Evolutionary conservation across 139 green algal genomes (phyloP), one percentile per base, ranked within the genome.

Genomic region (Ostreobium quekettii): DNA sequence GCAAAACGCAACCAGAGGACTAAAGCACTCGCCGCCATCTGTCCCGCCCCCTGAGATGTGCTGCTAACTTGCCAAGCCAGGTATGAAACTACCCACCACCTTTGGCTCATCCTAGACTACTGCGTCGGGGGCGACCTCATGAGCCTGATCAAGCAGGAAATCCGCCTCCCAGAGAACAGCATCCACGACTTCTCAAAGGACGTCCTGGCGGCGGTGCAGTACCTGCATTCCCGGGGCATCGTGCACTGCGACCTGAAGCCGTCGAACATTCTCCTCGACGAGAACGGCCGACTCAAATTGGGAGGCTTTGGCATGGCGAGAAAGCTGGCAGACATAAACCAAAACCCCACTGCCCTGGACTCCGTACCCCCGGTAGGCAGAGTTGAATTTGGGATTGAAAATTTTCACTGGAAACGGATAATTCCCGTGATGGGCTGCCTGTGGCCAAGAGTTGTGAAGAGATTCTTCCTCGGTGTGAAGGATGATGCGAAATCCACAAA

Each of bases 41-140:
- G 19, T 24, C 53, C 32, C 7, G 24, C 8, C 30, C 8, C n/a
- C n/a, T 35, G n/a, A n/a, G n/a, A n/a, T n/a, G n/a, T n/a, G n/a
- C n/a, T n/a, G n/a, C n/a, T n/a, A n/a, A n/a, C 6, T 70, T 11
- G 46, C 46, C 46, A 15, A 2, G 48, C 36, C 85, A 94, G 89
- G 89, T 97, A 96, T 67, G 92, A 97, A 83, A 97, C 91, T 15
- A 83, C 78, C 67, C 96, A 97, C 79, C 89, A 96, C 71, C 74
- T 97, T 38, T 98, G 93, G 93, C 84, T 97, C n/a, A 93, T 98
- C 37, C 78, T 97, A 60, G 93, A 98, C 79, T 98, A 95, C 77
- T 97, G 91, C 60, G 93, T 97, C 6, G 93, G 93, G 0, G 92
- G 93, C 0, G 87, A 95, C 76, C 80, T 98, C 46, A 81, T 91